Conservation (phyloP, 2,329 filamentous ascomycete genomes). For the Aspergillus glaucus region DNA sequence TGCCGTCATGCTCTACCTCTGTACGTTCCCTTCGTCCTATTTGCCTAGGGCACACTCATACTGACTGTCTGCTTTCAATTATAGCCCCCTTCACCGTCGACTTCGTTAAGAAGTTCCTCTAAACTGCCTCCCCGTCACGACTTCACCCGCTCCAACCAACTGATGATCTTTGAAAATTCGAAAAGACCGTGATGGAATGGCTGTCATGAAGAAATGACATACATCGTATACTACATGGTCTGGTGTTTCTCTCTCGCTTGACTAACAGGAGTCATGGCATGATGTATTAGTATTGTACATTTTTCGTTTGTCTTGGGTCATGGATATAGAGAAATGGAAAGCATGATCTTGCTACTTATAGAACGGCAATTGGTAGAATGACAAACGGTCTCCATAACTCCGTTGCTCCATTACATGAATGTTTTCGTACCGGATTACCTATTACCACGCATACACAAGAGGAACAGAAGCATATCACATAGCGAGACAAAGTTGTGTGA, state of each 20-base stretch:
- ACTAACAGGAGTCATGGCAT: constrained; percentile 11
- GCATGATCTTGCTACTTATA: background rate
- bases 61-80: background rate
- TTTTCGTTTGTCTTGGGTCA: constrained; percentile 13
- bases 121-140: constrained; percentile 11
- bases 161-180: background rate
- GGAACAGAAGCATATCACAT: constrained; percentile 6
- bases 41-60: background rate
- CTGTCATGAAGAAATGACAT: background rate
- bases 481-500: background rate
- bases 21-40: constrained; percentile 39
- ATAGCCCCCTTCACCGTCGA: constrained; percentile 46
- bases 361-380: constrained; percentile 8
- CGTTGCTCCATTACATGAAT: background rate
- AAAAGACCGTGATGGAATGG: background rate
- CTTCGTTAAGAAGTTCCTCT: constrained; percentile 44
- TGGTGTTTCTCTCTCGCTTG: background rate
- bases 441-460: constrained; percentile 9
- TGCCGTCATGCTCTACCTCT: constrained; percentile 55
- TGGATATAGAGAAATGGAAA: constrained; percentile 12
- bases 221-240: background rate
- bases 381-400: constrained; percentile 1
- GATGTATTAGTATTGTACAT: constrained; percentile 33
- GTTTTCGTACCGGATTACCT: constrained; percentile 2
- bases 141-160: no score